Evolutionary conservation across 495 filamentous ascomycete genomes (phyloP).

Genomic region (Neurospora intermedia): DNA sequence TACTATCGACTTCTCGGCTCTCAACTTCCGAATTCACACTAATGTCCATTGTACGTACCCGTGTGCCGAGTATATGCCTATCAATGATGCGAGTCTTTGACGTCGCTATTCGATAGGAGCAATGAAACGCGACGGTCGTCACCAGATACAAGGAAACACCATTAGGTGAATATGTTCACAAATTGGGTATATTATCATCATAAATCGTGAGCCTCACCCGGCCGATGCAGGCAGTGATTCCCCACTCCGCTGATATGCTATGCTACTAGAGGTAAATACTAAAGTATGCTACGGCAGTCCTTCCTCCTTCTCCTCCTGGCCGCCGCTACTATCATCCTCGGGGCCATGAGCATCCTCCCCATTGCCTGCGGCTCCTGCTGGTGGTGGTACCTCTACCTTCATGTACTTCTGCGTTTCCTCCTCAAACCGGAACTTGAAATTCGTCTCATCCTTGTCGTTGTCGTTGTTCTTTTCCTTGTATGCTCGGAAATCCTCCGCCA

Average conservation of each 20-base stretch:
- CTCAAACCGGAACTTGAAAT: neutral
- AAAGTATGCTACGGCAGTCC: neutral
- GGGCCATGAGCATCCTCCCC: neutral
- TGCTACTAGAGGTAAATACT: neutral
- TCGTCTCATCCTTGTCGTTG: neutral
- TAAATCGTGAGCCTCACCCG: neutral
- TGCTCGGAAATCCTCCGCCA: neutral
- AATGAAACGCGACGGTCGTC: neutral
- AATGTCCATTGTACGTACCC: too few species aligned
- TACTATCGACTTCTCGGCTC: neutral
- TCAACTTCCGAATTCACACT: too few species aligned
- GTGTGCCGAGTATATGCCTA: neutral
- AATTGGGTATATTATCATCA: neutral
- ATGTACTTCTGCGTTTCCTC: neutral
- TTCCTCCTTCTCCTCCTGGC: neutral
- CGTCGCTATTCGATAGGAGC: neutral
- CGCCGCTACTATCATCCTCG: neutral
- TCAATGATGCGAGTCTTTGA: neutral
- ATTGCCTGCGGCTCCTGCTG: neutral
- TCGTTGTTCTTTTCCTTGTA: neutral
- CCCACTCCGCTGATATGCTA: neutral
- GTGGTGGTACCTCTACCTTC: neutral
- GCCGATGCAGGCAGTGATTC: neutral
- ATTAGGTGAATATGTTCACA: neutral
- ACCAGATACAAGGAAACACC: neutral